Evolutionary conservation across 345 rosid genomes (phyloP), one percentile per base, ranked within the genome.

Genomic region (Euphorbia peplus): DNA sequence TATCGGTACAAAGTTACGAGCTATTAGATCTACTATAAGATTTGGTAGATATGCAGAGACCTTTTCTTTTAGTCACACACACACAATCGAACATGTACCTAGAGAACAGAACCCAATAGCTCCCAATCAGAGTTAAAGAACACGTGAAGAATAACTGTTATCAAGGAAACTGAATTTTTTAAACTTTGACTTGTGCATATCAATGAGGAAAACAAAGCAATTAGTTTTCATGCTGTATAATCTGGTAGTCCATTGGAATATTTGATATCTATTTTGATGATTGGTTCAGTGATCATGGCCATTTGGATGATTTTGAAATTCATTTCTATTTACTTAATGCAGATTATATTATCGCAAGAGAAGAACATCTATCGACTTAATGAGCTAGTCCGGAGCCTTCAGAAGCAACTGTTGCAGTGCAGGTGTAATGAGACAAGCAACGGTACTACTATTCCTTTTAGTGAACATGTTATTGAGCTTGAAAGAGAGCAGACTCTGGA

Each of bases 301-400:
- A 4, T 52, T 21, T 28, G 4, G 18, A 37, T 14, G 47, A 19
- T 48, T 50, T 12, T 18, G 22, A 3, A n/a, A 12, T 44, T 16
- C n/a, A 60, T 30, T n/a, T 29, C 19, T 28, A 22, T 64, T 64
- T 47, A 4, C 35, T 48, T 50, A n/a, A 28, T 76, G 78, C 88
- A 93, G 97, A 86, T 90, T 61, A 93, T 93, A 81, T 78, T 89
- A 72, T 85, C 86, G 16, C 97, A 86, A 76, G 98, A 90, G 82
- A 89, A 87, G 72, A 83, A 77, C 73, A 93, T 90, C 74, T 92
- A 85, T 66, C 83, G 82, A 75, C 93, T 90, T 55, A 85, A 85
- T 41, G 93, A 90, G 60, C 83, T 93, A 19, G 87, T 90, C 25
- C 84, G 70, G 70, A 87, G 77, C 70, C 96, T 93, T 71, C 83